These are phyloP conservation scores for Wickerhamomyces xylosicus DNA, from an alignment of 805 yeast genomes.

Conservation along the genomic window DNA sequence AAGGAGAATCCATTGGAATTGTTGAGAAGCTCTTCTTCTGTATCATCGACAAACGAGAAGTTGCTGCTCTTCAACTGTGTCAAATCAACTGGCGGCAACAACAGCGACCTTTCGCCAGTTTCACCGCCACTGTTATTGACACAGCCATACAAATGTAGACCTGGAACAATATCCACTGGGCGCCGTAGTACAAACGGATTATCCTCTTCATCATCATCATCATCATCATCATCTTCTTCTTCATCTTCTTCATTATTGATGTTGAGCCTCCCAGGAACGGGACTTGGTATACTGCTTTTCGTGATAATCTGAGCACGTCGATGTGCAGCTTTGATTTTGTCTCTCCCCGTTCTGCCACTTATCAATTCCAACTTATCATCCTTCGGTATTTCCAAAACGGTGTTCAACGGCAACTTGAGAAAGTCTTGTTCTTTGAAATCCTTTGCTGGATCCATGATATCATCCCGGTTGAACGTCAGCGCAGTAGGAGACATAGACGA, in stretches of 20 bases:
- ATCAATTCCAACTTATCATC: slow-evolving; percentile 1
- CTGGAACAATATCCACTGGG: no score
- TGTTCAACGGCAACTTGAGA: slow-evolving; percentile 11
- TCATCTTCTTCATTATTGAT: neutral
- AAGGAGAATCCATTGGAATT: no score
- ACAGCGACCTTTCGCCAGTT: neutral
- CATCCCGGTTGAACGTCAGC: slow-evolving; percentile 1
- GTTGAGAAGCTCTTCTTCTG: neutral
- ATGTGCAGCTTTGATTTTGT: slow-evolving; percentile 11
- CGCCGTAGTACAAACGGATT: no score
- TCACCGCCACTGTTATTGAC: no score
- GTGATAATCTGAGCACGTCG: slow-evolving; percentile 18
- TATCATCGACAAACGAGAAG: neutral
- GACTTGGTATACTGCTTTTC: slow-evolving; percentile 6
- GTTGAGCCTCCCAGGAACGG: neutral
- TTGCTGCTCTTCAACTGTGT: neutral
- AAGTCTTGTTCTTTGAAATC: slow-evolving; percentile 1
- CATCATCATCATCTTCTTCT: neutral
- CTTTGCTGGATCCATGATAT: slow-evolving; percentile 1
- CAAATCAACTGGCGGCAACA: slow-evolving; percentile 4
- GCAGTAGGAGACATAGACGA: slow-evolving; percentile 2
- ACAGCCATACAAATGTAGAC: no score
- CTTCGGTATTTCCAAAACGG: slow-evolving; percentile 13
- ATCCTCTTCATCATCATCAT: neutral
- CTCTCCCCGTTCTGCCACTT: neutral